Evolutionary conservation across 176 grass and related monocot species (phyloP).

Genomic region (Puya raimondii): DNA sequence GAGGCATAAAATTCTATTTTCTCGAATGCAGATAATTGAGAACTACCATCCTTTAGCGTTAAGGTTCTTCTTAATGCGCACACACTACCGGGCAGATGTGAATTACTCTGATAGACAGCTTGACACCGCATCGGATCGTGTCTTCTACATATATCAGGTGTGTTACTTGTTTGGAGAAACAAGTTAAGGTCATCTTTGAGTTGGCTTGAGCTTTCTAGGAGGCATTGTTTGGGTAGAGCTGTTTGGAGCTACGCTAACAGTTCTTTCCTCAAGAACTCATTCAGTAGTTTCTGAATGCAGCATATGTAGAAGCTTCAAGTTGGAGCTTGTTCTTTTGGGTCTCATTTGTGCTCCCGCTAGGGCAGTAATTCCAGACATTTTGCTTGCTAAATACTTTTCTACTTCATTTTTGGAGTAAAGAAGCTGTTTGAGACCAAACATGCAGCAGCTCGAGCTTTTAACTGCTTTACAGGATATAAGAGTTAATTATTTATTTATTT

Average conservation of each 20-base stretch:
- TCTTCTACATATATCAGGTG: constrained; percentile 94
- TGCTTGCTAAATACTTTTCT: background rate
- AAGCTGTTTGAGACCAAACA: too few species aligned
- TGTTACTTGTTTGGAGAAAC: background rate
- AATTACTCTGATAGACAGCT: constrained; percentile 71
- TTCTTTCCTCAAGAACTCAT: too few species aligned
- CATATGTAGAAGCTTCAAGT: too few species aligned
- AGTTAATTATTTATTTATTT: constrained; percentile 9
- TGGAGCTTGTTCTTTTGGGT: too few species aligned
- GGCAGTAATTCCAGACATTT: too few species aligned
- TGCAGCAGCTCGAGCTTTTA: too few species aligned
- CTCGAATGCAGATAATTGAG: constrained; percentile 47
- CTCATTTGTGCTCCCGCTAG: too few species aligned
- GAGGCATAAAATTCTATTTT: background rate
- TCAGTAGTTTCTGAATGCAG: too few species aligned
- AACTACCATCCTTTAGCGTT: constrained; percentile 87
- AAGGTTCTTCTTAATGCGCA: constrained; percentile 93
- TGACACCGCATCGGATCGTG: constrained; percentile 55
- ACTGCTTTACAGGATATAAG: background rate
- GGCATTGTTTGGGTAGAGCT: too few species aligned
- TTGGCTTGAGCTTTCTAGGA: too few species aligned
- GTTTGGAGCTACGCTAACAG: too few species aligned
- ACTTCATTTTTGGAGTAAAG: constrained; percentile 1
- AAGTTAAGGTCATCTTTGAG: background rate
- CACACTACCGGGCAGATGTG: constrained; percentile 83